Evolutionary conservation across 345 rosid species (phyloP), one percentile per base, ranked within the genome.

Genomic region (Firmiana major): DNA sequence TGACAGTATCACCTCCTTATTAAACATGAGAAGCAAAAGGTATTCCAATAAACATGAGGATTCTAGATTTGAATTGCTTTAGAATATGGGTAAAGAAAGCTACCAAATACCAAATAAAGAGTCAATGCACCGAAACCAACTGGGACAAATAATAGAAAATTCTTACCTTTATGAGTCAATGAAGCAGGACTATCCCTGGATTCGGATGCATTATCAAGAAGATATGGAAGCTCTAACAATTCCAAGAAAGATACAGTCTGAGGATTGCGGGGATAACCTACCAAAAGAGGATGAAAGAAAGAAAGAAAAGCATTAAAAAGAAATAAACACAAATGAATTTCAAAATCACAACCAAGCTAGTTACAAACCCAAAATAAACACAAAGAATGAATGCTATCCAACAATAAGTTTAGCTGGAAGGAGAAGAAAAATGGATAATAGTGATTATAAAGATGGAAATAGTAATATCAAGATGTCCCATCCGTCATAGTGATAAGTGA

Each of bases 141-240:
- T 54, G 55, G 54, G n/a, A 77, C 24, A 62, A 15, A 19, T 11
- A 51, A 45, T 12, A 69, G 26, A 60, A 49, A 53, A 42, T 3
- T n/a, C 16, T 68, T 84, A 90, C 98, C 94, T 74, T 53, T 79
- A 17, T 80, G 81, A 88, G 77, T 75, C 12, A 48, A 69, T 12
- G 85, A 73, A 66, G 85, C 79, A 74, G 81, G 79, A 79, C 59
- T 74, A 36, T 48, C 84, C 63, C 82, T 84, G 53, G 89, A 84
- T 65, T 83, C 84, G 36, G 85, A 77, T 71, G 80, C 75, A 74
- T 79, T 64, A 83, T 92, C 94, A 78, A 93, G 97, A 48, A 93
- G 87, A 86, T 92, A 88, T 21, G 98, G 91, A 63, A 93, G 95
- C 74, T 85, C 98, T 76, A 96, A 87, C 68, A 96, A 84, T 83